These are phyloP conservation scores for Lachnellula arida DNA, from an alignment of 2,329 filamentous ascomycete genomes.

Conservation along the genomic window DNA sequence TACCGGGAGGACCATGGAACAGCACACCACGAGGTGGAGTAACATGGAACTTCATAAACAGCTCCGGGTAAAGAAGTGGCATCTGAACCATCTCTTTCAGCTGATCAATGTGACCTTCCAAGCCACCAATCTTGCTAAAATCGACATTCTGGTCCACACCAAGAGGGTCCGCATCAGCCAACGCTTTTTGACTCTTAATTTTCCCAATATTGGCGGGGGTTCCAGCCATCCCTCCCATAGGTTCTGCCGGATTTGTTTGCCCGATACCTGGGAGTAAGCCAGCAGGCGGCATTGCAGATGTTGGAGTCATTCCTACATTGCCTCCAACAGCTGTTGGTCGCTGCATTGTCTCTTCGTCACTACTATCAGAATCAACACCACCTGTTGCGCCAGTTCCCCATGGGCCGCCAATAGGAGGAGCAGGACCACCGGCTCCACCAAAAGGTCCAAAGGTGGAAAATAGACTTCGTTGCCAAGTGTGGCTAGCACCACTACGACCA, in stretches of 20 bases:
- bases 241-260: constrained; percentile 53
- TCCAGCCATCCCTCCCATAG: constrained; percentile 50
- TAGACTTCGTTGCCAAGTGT: constrained; percentile 69
- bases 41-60: constrained; percentile 87
- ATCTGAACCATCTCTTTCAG: constrained; percentile 98
- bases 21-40: constrained; percentile 91
- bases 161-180: constrained; percentile 90
- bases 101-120: constrained; percentile 92
- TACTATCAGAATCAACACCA: constrained; percentile 89
- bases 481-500: constrained; percentile 43
- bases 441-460: constrained; percentile 93
- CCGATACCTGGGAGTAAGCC: constrained; percentile 46
- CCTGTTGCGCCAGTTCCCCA: constrained; percentile 70
- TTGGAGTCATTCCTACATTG: constrained; percentile 60
- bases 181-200: constrained; percentile 84
- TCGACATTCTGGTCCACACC: constrained; percentile 90
- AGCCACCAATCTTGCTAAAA: constrained; percentile 88
- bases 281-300: constrained; percentile 45
- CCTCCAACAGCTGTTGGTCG: constrained; percentile 57
- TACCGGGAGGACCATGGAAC: constrained; percentile 95
- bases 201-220: constrained; percentile 83
- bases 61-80: constrained; percentile 88
- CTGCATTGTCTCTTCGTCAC: constrained; percentile 80
- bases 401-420: constrained; percentile 51
- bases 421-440: constrained; percentile 70